These are phyloP conservation scores for Candida ponderosae DNA, from an alignment of 805 yeast species.

Conservation along the genomic window DNA sequence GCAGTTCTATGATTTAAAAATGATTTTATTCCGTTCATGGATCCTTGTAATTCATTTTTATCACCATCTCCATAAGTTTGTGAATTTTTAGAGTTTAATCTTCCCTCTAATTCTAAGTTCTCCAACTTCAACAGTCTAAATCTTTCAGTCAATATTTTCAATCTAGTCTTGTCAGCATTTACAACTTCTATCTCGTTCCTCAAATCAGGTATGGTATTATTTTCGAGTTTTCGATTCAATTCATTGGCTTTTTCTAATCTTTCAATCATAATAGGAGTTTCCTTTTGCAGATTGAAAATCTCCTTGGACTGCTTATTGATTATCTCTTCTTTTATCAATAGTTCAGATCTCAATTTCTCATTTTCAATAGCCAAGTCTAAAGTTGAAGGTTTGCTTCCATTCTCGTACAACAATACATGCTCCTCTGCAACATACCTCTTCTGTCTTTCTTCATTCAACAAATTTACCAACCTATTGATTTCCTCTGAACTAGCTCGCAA, in stretches of 20 bases:
- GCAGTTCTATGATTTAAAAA: not conserved
- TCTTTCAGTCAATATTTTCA: conserved; percentile 17
- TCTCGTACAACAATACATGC: conserved; percentile 48
- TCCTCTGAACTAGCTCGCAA: conserved; percentile 30
- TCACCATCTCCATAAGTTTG: not conserved
- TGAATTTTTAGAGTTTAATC: conserved; percentile 11
- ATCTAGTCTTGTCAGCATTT: conserved; percentile 17
- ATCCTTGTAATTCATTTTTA: not conserved
- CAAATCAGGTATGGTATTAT: conserved; percentile 36
- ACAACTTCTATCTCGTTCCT: conserved; percentile 32
- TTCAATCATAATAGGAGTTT: conserved; percentile 28
- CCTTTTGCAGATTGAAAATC: conserved; percentile 29
- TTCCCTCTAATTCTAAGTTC: conserved; percentile 26
- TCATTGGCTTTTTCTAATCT: conserved; percentile 31
- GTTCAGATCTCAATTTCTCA: conserved; percentile 39
- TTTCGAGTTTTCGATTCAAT: conserved; percentile 35
- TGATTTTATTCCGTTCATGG: not conserved
- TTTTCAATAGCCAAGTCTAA: conserved; percentile 51
- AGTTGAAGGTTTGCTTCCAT: conserved; percentile 44
- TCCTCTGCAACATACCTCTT: conserved; percentile 67
- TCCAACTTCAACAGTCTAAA: conserved; percentile 22
- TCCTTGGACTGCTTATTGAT: conserved; percentile 39
- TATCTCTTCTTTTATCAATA: conserved; percentile 39
- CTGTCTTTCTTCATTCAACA: conserved; percentile 55
- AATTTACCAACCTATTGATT: conserved; percentile 46